Percentiles rank a stretch among this genome's conserved stretches.
phyloP scores from a whole-genome alignment of 31 red algal genomes.

The Odonthalia washingtoniensis region DNA sequence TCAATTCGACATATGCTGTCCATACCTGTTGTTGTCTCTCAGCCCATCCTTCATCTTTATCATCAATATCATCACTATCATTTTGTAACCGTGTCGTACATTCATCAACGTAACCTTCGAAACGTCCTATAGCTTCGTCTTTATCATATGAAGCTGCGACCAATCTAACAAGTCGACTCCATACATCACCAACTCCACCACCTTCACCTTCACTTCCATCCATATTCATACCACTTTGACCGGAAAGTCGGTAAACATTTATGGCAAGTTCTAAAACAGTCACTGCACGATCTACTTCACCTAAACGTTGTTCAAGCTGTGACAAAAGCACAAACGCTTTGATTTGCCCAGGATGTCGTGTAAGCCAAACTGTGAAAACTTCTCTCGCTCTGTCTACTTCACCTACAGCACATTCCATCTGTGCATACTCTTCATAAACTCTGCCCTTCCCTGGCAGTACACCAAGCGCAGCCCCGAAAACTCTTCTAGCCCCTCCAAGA shows the following conservation, averaged over 20 bases:
- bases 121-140: constrained; percentile 15
- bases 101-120: constrained; percentile 38
- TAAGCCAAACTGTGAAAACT: constrained; percentile 64
- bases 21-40: background rate
- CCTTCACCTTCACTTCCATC: no score
- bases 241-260: constrained; percentile 14
- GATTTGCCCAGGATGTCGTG: constrained; percentile 14
- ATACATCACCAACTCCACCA: background rate
- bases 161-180: background rate
- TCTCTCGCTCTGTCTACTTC: constrained; percentile 59
- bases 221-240: no score
- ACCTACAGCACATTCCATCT: constrained; percentile 74
- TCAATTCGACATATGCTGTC: background rate
- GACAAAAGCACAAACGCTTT: constrained; percentile 56
- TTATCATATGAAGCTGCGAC: background rate
- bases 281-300: constrained; percentile 59
- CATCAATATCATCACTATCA: background rate
- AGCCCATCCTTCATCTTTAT: background rate
- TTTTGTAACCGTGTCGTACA: no score
- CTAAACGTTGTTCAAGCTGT: constrained; percentile 57
- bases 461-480: constrained; percentile 79
- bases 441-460: constrained; percentile 56
- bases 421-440: constrained; percentile 80
- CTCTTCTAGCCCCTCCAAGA: constrained; percentile 62
- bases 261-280: constrained; percentile 54